Base-by-base conservation (phyloP, 129 eudicot species). In the Flaveria trinervia region DNA sequence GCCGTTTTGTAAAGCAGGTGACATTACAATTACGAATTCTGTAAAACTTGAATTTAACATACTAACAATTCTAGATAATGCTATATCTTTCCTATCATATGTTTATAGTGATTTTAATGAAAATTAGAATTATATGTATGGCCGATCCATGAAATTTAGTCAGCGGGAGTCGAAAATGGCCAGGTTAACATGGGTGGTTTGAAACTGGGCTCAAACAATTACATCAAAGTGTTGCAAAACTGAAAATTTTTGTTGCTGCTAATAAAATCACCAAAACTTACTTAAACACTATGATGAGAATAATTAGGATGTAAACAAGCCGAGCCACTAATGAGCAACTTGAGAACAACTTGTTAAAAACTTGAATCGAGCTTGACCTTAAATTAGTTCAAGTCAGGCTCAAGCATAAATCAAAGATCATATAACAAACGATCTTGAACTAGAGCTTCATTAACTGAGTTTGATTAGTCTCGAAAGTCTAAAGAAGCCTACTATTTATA, bases 1-100 rank as follows among this genome's bases (percentile, higher is more conserved):
- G 79, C 75, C 14, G 18, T 73, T 67, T 73, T 73, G 74, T 45
- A 80, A 67, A 80, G 70, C 54, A 80, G 73, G 69, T 41, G 43
- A 73, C 68, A 23, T 9, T 44, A 71, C 77, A 71, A 18, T 61
- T 70, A 52, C 70, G 28, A 52, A 77, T 68, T 67, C 45, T 64
- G 70, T 49, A 74, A 13, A 75, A 62, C 71, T 10, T 26, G 23
- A 13, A 26, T 50, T 61, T 33, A 36, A 49, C 16, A 76, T 76
- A 51, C 55, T 66, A 76, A 76, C 67, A 54, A 22, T 67, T 68
- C 13, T 33, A 55, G 15, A 41, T 68, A 17, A 41, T 46, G 10
- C 23, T 65, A 25, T 45, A 55, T 77, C 22, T 8, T 72, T 30
- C 57, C 64, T 26, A 44, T 30, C 44, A 62, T 79, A 64, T 51